Conservation (phyloP, 2,329 filamentous ascomycete genomes). For the Stachybotrys chlorohalonatus region DNA sequence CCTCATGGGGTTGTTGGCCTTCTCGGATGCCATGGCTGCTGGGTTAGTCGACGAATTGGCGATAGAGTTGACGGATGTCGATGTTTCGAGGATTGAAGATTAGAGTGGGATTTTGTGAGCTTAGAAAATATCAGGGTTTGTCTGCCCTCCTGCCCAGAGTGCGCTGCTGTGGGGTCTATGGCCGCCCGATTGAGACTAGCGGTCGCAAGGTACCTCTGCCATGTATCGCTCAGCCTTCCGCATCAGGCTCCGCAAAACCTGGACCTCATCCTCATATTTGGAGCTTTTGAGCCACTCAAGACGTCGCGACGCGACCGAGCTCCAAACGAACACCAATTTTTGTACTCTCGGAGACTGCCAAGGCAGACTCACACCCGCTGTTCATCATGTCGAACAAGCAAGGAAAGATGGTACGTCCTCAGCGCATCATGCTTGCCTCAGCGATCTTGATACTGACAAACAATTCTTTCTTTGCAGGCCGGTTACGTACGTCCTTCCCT, state of each 20-base stretch:
- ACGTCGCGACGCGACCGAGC: constrained; percentile 23
- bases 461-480: constrained; percentile 44
- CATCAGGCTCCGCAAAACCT: constrained; percentile 37
- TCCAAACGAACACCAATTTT: constrained; percentile 35
- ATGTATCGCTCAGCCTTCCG: constrained; percentile 26
- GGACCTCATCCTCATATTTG: constrained; percentile 29
- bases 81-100: background rate
- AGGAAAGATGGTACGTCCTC: constrained; percentile 90
- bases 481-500: constrained; percentile 54
- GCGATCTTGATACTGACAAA: constrained; percentile 51
- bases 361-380: constrained; percentile 16
- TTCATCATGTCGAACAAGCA: constrained; percentile 61
- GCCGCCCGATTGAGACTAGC: constrained; percentile 14
- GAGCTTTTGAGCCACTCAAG: constrained; percentile 31
- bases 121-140: constrained; percentile 30
- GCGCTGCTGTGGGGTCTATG: constrained; percentile 10
- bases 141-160: constrained; percentile 25
- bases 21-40: constrained; percentile 56
- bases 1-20: constrained; percentile 96
- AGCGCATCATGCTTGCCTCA: constrained; percentile 25
- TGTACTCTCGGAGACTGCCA: constrained; percentile 24
- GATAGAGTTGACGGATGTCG: constrained; percentile 23
- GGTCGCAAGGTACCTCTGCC: constrained; percentile 14
- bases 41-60: constrained; percentile 22
- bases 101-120: constrained; percentile 25